Evolutionary conservation across 2,329 filamentous ascomycete species (phyloP).

Genomic region (Monilinia polystroma): DNA sequence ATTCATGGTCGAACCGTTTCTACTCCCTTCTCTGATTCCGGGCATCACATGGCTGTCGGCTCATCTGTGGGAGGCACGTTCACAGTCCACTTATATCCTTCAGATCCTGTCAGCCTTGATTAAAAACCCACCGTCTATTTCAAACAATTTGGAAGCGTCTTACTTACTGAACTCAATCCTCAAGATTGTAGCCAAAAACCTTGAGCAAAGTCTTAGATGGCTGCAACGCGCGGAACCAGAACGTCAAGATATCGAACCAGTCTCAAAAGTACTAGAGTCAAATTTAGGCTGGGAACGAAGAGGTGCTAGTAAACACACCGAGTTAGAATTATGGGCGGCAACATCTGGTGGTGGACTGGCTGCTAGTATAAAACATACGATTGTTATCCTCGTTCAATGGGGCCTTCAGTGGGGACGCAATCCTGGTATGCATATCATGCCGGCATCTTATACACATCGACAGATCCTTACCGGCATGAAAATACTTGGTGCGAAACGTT

Average conservation of each 20-base stretch:
- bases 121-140: slow-evolving; percentile 63
- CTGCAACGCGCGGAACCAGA: slow-evolving; percentile 66
- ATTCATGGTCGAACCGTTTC: slow-evolving; percentile 76
- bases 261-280: slow-evolving; percentile 63
- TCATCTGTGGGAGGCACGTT: slow-evolving; percentile 65
- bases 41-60: slow-evolving; percentile 70
- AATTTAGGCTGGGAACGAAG: slow-evolving; percentile 59
- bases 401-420: slow-evolving; percentile 46
- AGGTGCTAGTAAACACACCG: slow-evolving; percentile 60
- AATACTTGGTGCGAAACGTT: slow-evolving; percentile 59
- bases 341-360: slow-evolving; percentile 56
- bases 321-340: slow-evolving; percentile 66
- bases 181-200: slow-evolving; percentile 66
- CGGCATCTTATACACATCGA: slow-evolving; percentile 69
- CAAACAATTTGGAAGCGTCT: slow-evolving; percentile 59
- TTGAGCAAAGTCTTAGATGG: slow-evolving; percentile 65
- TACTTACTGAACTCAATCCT: slow-evolving; percentile 70
- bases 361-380: slow-evolving; percentile 57
- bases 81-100: slow-evolving; percentile 66
- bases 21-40: slow-evolving; percentile 74
- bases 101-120: slow-evolving; percentile 72
- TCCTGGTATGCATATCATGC: slow-evolving; percentile 54
- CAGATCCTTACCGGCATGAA: slow-evolving; percentile 62
- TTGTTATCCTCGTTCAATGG: slow-evolving; percentile 67
- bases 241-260: slow-evolving; percentile 66